Percentiles rank a stretch among this genome's conserved stretches.
Evolutionary conservation across 2,329 filamentous ascomycete genomes (phyloP).

Genomic region (Chalaropsis ovoidea): DNA sequence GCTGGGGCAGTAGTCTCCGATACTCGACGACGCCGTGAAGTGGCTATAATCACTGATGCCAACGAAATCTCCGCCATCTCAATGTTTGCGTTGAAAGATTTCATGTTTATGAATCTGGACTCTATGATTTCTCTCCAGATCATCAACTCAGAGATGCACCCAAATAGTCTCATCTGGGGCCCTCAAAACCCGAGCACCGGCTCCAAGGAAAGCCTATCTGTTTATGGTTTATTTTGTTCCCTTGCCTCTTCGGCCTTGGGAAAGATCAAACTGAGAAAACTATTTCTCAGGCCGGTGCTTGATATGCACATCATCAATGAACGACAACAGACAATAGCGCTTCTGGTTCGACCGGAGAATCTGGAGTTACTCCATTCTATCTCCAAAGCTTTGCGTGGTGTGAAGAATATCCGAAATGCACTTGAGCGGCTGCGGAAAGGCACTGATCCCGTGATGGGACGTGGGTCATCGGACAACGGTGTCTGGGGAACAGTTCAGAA

Average conservation of each 20-base stretch:
- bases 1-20: constrained; percentile 78
- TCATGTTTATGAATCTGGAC: constrained; percentile 72
- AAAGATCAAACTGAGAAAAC: constrained; percentile 59
- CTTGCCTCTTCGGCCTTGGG: constrained; percentile 72
- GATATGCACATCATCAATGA: constrained; percentile 58
- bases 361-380: constrained; percentile 45
- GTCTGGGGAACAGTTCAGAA: constrained; percentile 48
- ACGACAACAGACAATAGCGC: constrained; percentile 58
- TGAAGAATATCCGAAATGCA: constrained; percentile 64
- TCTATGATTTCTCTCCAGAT: constrained; percentile 77
- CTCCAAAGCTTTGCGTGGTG: constrained; percentile 51
- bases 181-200: constrained; percentile 37
- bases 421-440: constrained; percentile 68
- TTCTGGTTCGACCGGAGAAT: constrained; percentile 61
- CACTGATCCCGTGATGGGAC: constrained; percentile 44
- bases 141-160: constrained; percentile 70
- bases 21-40: constrained; percentile 52
- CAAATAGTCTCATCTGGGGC: constrained; percentile 55
- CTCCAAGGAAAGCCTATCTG: constrained; percentile 69
- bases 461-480: constrained; percentile 49
- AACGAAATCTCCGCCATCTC: constrained; percentile 56
- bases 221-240: constrained; percentile 72
- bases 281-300: constrained; percentile 69
- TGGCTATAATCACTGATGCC: not conserved
- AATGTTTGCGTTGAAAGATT: constrained; percentile 59